Base-by-base conservation (phyloP, 768 basidiomycete species). In the Phylloporus rhodoxanthus region DNA sequence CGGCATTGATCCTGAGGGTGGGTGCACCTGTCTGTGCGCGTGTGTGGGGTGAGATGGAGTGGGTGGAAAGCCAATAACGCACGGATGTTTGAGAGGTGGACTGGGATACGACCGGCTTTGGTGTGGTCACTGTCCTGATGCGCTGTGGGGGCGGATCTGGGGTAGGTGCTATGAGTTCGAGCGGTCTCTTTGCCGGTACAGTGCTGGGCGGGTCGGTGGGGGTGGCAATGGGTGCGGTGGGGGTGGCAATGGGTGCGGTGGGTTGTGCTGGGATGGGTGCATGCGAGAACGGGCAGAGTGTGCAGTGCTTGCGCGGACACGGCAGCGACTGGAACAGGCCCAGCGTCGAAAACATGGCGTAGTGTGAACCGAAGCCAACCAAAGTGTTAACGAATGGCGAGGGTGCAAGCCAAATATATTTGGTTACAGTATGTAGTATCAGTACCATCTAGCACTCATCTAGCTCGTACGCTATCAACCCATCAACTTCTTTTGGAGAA, bases 281-380 rank as follows among this genome's bases (percentile, higher is more conserved):
- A 62, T 91, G 90, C 17, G 83, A 84, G 67, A 85, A 90, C 14
- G 86, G 55, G 63, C 90, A 92, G 23, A n/a, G 14, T 29, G 69
- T 60, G 8, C 88, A 89, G 33, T 64, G 43, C 48, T 47, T 58
- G 23, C 80, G 74, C 5, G 87, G 87, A 70, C 88, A 91, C 8
- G 75, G 63, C 10, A 84, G 56, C 5, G 69, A 64, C 21, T 73
- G 75, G 64, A 90, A 88, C 17, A 83, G 73, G 8, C 75, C 73
- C 5, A 76, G 63, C 3, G 75, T 69, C 25, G 83, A 75, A 62
- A 91, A 88, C 88, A 90, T 87, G 49, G 40, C 57, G 33, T 26
- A 26, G 2, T 4, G 5, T 7, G 5, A 26, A 4, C 8, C 26
- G 26, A 26, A 74, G 74, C 0, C 19, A 19, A 19, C 17, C 17